Conservation (phyloP, 2,329 filamentous ascomycete genomes). For the Pezizomycotina sp. region DNA sequence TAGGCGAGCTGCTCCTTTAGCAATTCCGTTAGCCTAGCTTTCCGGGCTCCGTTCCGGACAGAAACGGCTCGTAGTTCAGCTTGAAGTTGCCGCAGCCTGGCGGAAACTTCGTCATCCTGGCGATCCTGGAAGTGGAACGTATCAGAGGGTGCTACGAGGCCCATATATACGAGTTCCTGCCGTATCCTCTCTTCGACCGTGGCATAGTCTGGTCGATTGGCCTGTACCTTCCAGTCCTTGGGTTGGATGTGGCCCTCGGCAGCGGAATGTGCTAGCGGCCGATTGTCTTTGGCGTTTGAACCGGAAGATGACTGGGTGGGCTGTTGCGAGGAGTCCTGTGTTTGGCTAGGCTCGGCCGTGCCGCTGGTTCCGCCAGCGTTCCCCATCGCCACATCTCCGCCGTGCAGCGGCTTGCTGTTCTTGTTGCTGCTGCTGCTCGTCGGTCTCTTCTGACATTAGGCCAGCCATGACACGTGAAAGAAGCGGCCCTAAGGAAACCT, state of each 20-base stretch:
- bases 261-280: conserved; percentile 61
- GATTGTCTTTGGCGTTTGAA: no score
- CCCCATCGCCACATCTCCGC: conserved; percentile 21
- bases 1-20: conserved; percentile 86
- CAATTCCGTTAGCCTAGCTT: conserved; percentile 68
- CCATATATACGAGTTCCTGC: conserved; percentile 78
- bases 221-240: conserved; percentile 55
- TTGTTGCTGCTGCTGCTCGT: conserved; percentile 8
- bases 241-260: conserved; percentile 38
- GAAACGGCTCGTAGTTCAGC: conserved; percentile 65
- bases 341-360: conserved; percentile 30
- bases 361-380: conserved; percentile 17
- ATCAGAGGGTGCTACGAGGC: conserved; percentile 64
- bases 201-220: conserved; percentile 64
- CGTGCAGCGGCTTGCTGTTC: conserved; percentile 30
- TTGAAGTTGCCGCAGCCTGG: conserved; percentile 72
- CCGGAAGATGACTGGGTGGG: no score
- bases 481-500: conserved; percentile 76
- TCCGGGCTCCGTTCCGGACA: conserved; percentile 77
- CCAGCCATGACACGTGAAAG: conserved; percentile 63
- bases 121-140: conserved; percentile 54
- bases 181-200: conserved; percentile 82
- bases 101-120: conserved; percentile 85
- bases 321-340: no score
- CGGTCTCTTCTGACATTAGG: conserved; percentile 55